Evolutionary conservation across 2,329 filamentous ascomycete species (phyloP), one percentile per base, ranked within the genome.

Genomic region (Colletotrichum sidae): DNA sequence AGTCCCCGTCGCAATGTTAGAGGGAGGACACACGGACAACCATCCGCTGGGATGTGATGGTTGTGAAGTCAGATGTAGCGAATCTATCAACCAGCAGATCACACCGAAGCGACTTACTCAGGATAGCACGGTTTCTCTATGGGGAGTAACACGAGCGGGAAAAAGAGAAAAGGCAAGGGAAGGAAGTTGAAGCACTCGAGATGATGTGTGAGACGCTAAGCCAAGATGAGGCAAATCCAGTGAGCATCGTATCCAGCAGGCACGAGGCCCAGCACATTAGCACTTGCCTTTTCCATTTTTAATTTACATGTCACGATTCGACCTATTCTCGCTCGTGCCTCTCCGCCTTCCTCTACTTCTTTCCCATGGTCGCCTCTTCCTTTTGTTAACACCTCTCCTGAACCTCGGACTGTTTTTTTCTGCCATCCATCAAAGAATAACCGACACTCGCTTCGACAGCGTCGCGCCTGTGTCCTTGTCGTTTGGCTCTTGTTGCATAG

Each of bases 181-280:
- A 49, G 25, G 46, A 8, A 49, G 8, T 44, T 8, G 10, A 33
- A 34, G 34, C 17, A 12, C 46, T 60, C 37, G 59, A 65, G 58
- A 56, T 55, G 45, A 50, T 62, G 58, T 65, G 62, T 62, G 62
- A 25, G 25, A 65, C 62, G 62, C 62, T 65, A 67, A 38, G 60
- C 64, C 64, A 45, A 65, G 64, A 67, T 59, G 64, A 63, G 60
- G 54, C 50, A 67, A 54, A 59, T 44, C 12, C 54, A 49, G 42
- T 59, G 54, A 59, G 60, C 54, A 67, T 67, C 64, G 53, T 65
- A 67, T 65, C 60, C 64, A 67, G 52, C 53, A 52, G 50, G 61
- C 61, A 51, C 55, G 55, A 51, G 60, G 55, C 25, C 25, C 25
- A 61, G 55, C 42, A 49, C 17, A 53, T 38, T 50, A 55, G 55